These are phyloP conservation scores for Rutidosis leptorrhynchoides DNA, from an alignment of 129 eudicot genomes.

Conservation along the genomic window DNA sequence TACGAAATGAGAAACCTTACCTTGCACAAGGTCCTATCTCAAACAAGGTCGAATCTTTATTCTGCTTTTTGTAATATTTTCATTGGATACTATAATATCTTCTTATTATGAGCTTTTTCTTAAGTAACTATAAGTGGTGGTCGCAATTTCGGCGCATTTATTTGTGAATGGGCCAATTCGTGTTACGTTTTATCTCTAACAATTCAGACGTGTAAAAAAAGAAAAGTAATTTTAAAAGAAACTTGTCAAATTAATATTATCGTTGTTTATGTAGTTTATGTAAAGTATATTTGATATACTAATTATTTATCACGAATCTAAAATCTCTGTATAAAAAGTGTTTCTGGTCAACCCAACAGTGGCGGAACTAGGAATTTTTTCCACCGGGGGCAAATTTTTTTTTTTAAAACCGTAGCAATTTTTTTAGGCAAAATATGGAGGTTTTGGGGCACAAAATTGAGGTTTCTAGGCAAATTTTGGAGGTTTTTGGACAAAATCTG, in stretches of 20 bases:
- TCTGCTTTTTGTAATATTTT: constrained; percentile 3
- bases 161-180: background rate
- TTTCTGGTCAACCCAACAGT: background rate
- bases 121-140: background rate
- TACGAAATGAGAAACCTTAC: constrained; percentile 82
- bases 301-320: background rate
- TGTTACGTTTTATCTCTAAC: background rate
- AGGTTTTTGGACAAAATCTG: no score
- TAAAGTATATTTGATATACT: background rate
- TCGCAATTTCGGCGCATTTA: background rate
- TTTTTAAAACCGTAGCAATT: no score
- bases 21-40: constrained; percentile 96
- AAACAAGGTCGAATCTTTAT: constrained; percentile 59
- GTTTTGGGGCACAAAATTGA: no score
- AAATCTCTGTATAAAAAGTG: background rate
- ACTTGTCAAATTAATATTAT: background rate
- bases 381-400: no score
- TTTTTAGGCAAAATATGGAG: no score
- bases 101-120: background rate
- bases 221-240: background rate
- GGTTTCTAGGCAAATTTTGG: no score
- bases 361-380: no score
- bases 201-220: background rate
- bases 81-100: background rate
- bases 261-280: background rate